phyloP scores from a whole-genome alignment of 2,329 filamentous ascomycete species.

The Xylaria sp. region DNA sequence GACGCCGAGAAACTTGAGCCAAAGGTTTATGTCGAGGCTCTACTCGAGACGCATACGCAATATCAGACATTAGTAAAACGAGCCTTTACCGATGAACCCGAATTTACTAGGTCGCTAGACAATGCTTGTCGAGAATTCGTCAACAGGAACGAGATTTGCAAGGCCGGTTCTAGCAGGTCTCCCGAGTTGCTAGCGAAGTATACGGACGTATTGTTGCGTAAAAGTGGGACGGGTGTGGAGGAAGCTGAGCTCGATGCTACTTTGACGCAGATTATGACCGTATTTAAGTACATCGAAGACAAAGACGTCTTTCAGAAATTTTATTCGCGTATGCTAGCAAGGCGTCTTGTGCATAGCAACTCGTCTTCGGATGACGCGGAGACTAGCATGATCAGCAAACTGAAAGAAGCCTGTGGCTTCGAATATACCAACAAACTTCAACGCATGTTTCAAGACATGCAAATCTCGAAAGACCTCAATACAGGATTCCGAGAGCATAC shows the following conservation, averaged over 20 bases:
- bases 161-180: constrained; percentile 90
- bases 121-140: constrained; percentile 98
- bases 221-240: constrained; percentile 90
- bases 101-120: constrained; percentile 94
- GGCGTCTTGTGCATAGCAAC: constrained; percentile 92
- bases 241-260: constrained; percentile 93
- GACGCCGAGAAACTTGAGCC: constrained; percentile 92
- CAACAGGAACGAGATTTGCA: constrained; percentile 97
- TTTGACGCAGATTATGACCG: constrained; percentile 94
- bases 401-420: constrained; percentile 98
- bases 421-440: constrained; percentile 99
- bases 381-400: constrained; percentile 98
- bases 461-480: constrained; percentile 98
- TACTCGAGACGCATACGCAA: constrained; percentile 92
- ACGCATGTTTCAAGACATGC: constrained; percentile 99
- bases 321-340: constrained; percentile 95
- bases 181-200: constrained; percentile 96
- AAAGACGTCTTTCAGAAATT: constrained; percentile 99
- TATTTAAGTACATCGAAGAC: constrained; percentile 99
- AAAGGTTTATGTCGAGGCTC: constrained; percentile 94
- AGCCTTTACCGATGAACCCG: constrained; percentile 93
- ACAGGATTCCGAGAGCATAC: constrained; percentile 83
- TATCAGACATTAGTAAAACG: constrained; percentile 92
- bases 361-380: constrained; percentile 97
- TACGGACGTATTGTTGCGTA: constrained; percentile 89